Percentiles rank a stretch among this genome's conserved stretches.
These are phyloP conservation scores for Mycosphaerella sp. DNA, from an alignment of 2,329 filamentous ascomycete genomes.

Conservation along the genomic window DNA sequence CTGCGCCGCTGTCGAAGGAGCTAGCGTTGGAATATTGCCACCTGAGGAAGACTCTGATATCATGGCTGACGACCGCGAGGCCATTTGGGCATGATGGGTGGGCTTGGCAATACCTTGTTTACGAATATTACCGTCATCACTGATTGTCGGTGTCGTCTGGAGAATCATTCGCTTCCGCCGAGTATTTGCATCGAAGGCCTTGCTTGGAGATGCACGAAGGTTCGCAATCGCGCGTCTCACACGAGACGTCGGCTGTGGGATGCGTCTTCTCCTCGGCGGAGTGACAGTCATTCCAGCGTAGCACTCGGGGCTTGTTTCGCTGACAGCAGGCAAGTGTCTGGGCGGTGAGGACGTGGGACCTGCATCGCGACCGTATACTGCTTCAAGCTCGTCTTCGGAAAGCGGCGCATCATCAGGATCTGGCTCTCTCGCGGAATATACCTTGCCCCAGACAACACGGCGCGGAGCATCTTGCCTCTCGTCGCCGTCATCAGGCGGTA, in stretches of 20 bases:
- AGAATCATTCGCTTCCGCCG: neutral
- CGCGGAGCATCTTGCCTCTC: neutral
- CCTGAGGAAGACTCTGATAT: neutral
- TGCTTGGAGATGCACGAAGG: neutral
- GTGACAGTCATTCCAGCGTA: neutral
- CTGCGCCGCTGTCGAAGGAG: no score
- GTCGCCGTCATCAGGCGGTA: slow-evolving; percentile 14
- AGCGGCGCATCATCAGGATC: slow-evolving; percentile 28
- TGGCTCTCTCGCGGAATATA: slow-evolving; percentile 1
- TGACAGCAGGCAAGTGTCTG: neutral
- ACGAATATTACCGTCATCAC: neutral
- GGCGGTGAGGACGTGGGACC: slow-evolving; percentile 11
- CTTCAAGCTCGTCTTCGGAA: slow-evolving; percentile 25
- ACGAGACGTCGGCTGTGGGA: neutral
- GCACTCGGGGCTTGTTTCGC: neutral
- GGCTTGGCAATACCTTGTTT: neutral
- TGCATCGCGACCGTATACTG: slow-evolving; percentile 15
- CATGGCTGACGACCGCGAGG: neutral
- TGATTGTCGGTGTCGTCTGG: neutral
- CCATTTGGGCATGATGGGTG: neutral
- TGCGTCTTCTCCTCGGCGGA: neutral
- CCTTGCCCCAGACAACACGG: neutral
- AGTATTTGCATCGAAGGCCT: neutral
- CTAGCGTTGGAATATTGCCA: neutral
- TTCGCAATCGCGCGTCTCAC: neutral